Evolutionary conservation across 2,329 filamentous ascomycete genomes (phyloP).

Genomic region (Monosporascus sp.): DNA sequence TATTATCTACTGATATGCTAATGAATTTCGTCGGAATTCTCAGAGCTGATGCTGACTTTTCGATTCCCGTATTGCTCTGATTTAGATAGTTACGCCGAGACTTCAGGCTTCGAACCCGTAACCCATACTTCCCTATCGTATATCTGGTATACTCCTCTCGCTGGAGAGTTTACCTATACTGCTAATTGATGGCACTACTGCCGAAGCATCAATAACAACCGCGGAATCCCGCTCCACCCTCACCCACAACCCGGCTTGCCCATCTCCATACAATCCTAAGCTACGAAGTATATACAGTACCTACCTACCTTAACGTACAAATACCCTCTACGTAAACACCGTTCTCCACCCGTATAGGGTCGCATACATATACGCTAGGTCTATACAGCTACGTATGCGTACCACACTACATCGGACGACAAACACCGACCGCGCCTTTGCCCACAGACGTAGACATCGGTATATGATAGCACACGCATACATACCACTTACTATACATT

Average conservation of each 20-base stretch:
- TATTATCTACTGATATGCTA: no score
- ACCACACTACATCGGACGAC: neutral
- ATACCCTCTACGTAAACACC: neutral
- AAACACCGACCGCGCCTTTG: neutral
- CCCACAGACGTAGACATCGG: neutral
- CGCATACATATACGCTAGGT: neutral
- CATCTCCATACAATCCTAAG: constrained; percentile 2
- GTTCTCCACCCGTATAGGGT: neutral
- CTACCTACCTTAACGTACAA: neutral
- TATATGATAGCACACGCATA: neutral
- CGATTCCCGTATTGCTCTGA: no score
- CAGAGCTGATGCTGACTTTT: no score
- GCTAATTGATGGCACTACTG: no score
- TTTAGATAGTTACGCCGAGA: no score
- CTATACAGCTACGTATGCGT: neutral
- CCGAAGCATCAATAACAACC: no score
- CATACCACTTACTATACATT: neutral
- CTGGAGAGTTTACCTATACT: no score
- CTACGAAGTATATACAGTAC: constrained; percentile 2
- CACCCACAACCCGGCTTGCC: constrained; percentile 1
- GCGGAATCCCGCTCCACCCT: neutral
- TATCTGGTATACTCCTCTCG: no score
- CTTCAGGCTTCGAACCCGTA: no score
- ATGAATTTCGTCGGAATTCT: no score
- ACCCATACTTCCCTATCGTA: no score